A percentile compares a stretch with the other conserved stretches of the same genome.
Evolutionary conservation across 768 basidiomycete species (phyloP).

Genomic region (Rhodotorula kratochvilovae): DNA sequence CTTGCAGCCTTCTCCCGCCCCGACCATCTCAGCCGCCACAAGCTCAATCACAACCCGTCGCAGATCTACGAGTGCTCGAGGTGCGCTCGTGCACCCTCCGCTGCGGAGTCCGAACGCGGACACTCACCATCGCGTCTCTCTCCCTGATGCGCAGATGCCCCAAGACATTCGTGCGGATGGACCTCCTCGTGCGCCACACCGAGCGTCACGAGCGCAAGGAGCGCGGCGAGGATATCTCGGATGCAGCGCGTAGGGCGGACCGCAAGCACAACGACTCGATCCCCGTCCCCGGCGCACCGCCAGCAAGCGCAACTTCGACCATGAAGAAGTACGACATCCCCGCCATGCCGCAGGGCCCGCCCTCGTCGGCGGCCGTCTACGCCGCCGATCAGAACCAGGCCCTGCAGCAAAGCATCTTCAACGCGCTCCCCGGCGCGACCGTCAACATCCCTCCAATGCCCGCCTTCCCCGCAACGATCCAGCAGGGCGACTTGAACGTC

Average conservation of each 20-base stretch:
- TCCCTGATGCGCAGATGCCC: conserved; percentile 34
- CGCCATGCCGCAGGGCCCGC: background rate
- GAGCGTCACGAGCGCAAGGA: conserved; percentile 42
- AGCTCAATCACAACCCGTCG: conserved; percentile 34
- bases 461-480: conserved; percentile 5
- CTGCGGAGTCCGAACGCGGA: background rate
- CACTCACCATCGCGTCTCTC: too few species aligned
- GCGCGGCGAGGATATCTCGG: conserved; percentile 25
- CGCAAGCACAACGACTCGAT: background rate
- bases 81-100: background rate
- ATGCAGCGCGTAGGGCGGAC: conserved; percentile 4
- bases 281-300: too few species aligned
- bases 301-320: background rate
- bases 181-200: conserved; percentile 40
- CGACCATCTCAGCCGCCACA: conserved; percentile 38
- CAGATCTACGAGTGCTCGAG: conserved; percentile 27
- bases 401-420: conserved; percentile 22
- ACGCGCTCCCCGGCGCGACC: background rate
- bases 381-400: conserved; percentile 14
- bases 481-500: conserved; percentile 15
- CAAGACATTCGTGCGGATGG: conserved; percentile 36
- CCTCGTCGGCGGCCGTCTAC: conserved; percentile 6
- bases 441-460: conserved; percentile 7
- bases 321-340: conserved; percentile 24
- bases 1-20: conserved; percentile 32